Conservation (phyloP, 1,284 basidiomycete species). For the Tremellales sp. region DNA sequence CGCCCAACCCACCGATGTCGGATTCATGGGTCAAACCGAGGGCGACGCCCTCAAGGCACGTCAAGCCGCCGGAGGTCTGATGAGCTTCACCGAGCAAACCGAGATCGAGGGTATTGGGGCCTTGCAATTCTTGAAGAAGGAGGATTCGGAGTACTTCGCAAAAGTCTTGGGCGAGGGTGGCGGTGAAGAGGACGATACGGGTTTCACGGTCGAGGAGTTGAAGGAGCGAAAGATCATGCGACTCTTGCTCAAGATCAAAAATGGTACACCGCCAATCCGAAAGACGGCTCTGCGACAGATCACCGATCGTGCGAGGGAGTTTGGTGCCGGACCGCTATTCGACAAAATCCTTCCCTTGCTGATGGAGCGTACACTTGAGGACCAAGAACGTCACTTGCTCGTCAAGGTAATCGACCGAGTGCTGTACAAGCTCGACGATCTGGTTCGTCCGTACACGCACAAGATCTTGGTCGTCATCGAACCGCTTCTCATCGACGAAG, state of each 20-base stretch:
- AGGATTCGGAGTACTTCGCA: constrained; percentile 96
- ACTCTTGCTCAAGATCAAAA: constrained; percentile 99
- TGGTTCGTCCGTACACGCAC: constrained; percentile 98
- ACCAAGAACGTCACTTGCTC: constrained; percentile 95
- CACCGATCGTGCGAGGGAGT: constrained; percentile 98
- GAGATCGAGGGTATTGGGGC: constrained; percentile 98
- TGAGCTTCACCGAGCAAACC: constrained; percentile 88
- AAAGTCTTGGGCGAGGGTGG: constrained; percentile 81
- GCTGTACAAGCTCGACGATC: constrained; percentile 97
- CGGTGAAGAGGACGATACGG: constrained; percentile 81
- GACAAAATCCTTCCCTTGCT: constrained; percentile 98
- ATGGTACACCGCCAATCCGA: constrained; percentile 95
- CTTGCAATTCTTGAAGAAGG: constrained; percentile 95
- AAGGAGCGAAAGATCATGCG: constrained; percentile 99
- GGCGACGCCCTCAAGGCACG: constrained; percentile 80
- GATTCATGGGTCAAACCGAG: constrained; percentile 95
- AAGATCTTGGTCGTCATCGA: constrained; percentile 99
- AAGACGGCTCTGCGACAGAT: constrained; percentile 97
- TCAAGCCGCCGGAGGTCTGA: constrained; percentile 76
- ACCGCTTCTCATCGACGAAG: constrained; percentile 97
- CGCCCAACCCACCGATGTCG: constrained; percentile 57
- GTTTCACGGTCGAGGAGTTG: constrained; percentile 92
- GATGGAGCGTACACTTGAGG: constrained; percentile 98
- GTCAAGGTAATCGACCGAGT: constrained; percentile 99
- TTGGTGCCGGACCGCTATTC: constrained; percentile 97